A percentile compares a stretch with the other conserved stretches of the same genome.
Conservation (phyloP, 495 filamentous ascomycete species). For the Geoglossum glabrum region DNA sequence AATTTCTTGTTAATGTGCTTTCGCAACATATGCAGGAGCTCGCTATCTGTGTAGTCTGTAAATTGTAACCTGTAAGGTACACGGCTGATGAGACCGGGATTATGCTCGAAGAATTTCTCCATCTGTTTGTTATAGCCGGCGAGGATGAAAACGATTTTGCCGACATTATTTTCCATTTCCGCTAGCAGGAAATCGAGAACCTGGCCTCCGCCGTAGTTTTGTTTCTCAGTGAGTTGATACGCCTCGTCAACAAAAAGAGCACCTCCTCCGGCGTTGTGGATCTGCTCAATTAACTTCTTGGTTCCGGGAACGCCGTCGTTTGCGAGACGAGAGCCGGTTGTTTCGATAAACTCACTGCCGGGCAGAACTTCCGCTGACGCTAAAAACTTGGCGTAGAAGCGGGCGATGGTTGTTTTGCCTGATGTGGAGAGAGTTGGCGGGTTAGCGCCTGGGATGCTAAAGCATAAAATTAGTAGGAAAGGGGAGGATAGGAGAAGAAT, state of each 20-base stretch:
- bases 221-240: constrained; percentile 36
- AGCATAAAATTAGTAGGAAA: too few species aligned
- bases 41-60: constrained; percentile 44
- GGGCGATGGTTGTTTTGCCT: constrained; percentile 72
- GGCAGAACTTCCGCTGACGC: constrained; percentile 32
- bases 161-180: constrained; percentile 53
- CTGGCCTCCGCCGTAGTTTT: constrained; percentile 28
- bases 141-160: constrained; percentile 57
- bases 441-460: not conserved
- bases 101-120: constrained; percentile 63
- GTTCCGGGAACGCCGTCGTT: constrained; percentile 36
- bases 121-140: constrained; percentile 63
- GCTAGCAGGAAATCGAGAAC: constrained; percentile 59
- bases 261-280: constrained; percentile 39
- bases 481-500: constrained; percentile 10
- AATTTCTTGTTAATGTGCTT: constrained; percentile 30
- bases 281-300: constrained; percentile 36
- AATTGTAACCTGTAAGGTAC: constrained; percentile 48
- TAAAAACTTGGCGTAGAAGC: constrained; percentile 52
- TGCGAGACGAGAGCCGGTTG: constrained; percentile 46
- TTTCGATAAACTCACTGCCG: constrained; percentile 36
- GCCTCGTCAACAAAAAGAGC: constrained; percentile 57
- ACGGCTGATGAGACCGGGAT: constrained; percentile 52
- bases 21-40: constrained; percentile 37
- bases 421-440: constrained; percentile 8